These are phyloP conservation scores for Eucalyptus erythrocorys DNA, from an alignment of 345 rosid species.

Conservation along the genomic window DNA sequence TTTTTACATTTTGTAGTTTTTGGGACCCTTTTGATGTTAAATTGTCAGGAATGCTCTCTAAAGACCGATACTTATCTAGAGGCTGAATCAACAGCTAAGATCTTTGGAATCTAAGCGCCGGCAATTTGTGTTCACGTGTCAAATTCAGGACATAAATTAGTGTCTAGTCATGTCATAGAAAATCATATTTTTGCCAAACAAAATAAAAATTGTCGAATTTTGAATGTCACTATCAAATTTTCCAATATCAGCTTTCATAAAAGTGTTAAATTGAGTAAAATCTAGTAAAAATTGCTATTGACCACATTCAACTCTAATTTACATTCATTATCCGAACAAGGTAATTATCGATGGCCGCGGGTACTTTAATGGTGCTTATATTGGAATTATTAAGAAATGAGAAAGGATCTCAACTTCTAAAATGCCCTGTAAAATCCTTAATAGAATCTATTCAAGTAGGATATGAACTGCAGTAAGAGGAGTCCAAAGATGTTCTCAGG, in stretches of 20 bases:
- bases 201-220: neutral
- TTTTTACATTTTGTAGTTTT: neutral
- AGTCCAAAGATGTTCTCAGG: neutral
- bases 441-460: neutral
- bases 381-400: neutral
- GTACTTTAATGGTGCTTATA: neutral
- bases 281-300: neutral
- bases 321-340: neutral
- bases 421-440: neutral
- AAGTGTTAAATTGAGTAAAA: neutral
- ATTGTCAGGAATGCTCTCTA: neutral
- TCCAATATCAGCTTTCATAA: neutral
- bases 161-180: neutral
- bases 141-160: neutral
- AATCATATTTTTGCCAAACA: neutral
- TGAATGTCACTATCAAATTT: neutral
- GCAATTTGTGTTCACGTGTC: neutral
- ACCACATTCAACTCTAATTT: neutral
- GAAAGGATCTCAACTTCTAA: neutral
- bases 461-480: neutral
- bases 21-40: neutral
- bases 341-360: neutral
- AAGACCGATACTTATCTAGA: neutral
- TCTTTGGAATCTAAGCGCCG: neutral
- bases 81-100: neutral